phyloP scores from a whole-genome alignment of 1,284 basidiomycete genomes.

The Leccinum fuscescens region DNA sequence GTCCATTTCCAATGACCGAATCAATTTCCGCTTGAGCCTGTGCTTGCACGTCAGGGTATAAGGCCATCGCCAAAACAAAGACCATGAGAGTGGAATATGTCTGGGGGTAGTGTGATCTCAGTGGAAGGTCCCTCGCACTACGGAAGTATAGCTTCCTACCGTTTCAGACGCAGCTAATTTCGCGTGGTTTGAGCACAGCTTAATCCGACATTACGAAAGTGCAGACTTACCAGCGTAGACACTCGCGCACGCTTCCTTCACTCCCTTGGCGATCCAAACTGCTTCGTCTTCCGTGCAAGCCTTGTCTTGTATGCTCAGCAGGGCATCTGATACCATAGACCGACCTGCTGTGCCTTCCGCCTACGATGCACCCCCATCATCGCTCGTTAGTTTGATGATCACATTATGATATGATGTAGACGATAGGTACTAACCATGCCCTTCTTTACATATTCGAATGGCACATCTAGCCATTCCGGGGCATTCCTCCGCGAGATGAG shows the following conservation, averaged over 20 bases:
- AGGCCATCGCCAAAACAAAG: conserved; percentile 50
- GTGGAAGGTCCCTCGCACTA: conserved; percentile 1
- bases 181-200: not conserved
- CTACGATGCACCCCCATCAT: conserved; percentile 4
- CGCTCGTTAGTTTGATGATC: not conserved
- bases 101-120: conserved; percentile 18
- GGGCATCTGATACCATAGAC: conserved; percentile 25
- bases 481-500: conserved; percentile 5
- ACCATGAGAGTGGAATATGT: conserved; percentile 44
- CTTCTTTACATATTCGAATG: conserved; percentile 24
- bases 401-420: not conserved
- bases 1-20: conserved; percentile 34
- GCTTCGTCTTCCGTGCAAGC: conserved; percentile 9
- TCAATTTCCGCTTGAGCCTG: conserved; percentile 45
- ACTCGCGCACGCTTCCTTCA: conserved; percentile 24
- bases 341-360: conserved; percentile 20
- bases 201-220: not conserved
- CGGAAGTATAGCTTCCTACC: conserved; percentile 12
- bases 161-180: conserved; percentile 22
- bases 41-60: conserved; percentile 34
- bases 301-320: conserved; percentile 12
- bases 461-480: conserved; percentile 15
- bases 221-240: conserved; percentile 16
- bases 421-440: conserved; percentile 19
- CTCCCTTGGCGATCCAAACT: conserved; percentile 14